Base-by-base conservation (phyloP, 345 rosid genomes). In the Camelina hispida region DNA sequence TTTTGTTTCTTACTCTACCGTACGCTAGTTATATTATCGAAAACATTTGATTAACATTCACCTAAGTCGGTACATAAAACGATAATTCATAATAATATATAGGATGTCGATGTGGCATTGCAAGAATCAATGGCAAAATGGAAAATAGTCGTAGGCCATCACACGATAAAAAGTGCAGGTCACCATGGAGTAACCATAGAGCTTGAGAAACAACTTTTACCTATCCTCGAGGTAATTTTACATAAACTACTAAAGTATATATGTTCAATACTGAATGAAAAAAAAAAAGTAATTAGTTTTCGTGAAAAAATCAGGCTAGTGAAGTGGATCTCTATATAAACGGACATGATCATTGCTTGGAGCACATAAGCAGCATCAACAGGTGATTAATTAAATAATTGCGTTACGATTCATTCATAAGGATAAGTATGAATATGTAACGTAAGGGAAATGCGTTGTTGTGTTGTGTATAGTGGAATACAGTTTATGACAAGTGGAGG, bases 91-190 rank as follows among this genome's bases (percentile, higher is more conserved):
- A 16, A 44, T 63, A 9, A 13, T 25, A 13, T 40, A 42, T 43
- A 78, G 81, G 77, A 78, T 42, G 66, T 72, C 1, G 60, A 72
- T 16, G 81, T 73, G 78, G 73, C 78, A 5, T 64, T 92, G 32
- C 82, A 69, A 75, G 71, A 75, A 40, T 91, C 95, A 34, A 52
- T 8, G 7, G 91, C 92, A 0, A 78, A 76, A 64, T 91, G 97
- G 97, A 89, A 89, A 71, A 81, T 91, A 17, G 93, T 87, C n/a
- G 87, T 91, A 1, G 97, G 97, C 2, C 97, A 91, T 54, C 97
- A 89, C 63, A 84, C 95, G 51, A 89, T 91, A 18, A 84, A 72
- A 74, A 91, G 93, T 50, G 89, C 83, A 1, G 94, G 94, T 14
- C 78, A 83, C 8, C 97, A 91, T n/a, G 87, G 93, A 6, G 78